These are phyloP conservation scores for Hypoxylon fragiforme DNA, from an alignment of 495 filamentous ascomycete species.

Conservation along the genomic window DNA sequence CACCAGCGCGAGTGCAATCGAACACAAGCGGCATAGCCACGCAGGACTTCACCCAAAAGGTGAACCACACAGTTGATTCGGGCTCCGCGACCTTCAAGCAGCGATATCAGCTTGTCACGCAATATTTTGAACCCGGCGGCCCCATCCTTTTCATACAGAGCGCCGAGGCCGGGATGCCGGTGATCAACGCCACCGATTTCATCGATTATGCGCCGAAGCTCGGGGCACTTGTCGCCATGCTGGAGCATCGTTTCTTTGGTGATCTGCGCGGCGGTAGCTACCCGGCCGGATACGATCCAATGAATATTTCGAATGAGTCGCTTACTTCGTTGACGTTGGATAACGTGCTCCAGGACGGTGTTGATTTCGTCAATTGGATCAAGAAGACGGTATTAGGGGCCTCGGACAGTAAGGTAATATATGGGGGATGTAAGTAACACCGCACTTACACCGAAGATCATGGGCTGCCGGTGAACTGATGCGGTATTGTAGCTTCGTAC, in stretches of 20 bases:
- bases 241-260: conserved; percentile 33
- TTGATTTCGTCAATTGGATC: conserved; percentile 29
- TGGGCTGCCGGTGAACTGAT: neutral
- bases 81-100: conserved; percentile 27
- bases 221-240: conserved; percentile 23
- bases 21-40: conserved; percentile 17
- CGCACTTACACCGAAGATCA: too few relatives aligned
- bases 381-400: conserved; percentile 21
- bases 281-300: conserved; percentile 14
- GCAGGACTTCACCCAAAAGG: conserved; percentile 26
- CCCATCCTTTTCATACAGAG: conserved; percentile 33
- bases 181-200: conserved; percentile 25
- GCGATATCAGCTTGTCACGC: conserved; percentile 24
- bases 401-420: conserved; percentile 16
- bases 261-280: conserved; percentile 21
- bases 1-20: conserved; percentile 11
- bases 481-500: conserved; percentile 21
- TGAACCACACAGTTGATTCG: conserved; percentile 16
- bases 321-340: conserved; percentile 19
- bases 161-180: conserved; percentile 24
- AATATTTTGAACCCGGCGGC: conserved; percentile 27
- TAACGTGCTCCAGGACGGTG: conserved; percentile 27
- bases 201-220: conserved; percentile 32
- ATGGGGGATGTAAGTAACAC: conserved; percentile 16
- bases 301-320: conserved; percentile 17